Base-by-base conservation (phyloP, 345 rosid genomes). In the Lenwebbia sp. region DNA sequence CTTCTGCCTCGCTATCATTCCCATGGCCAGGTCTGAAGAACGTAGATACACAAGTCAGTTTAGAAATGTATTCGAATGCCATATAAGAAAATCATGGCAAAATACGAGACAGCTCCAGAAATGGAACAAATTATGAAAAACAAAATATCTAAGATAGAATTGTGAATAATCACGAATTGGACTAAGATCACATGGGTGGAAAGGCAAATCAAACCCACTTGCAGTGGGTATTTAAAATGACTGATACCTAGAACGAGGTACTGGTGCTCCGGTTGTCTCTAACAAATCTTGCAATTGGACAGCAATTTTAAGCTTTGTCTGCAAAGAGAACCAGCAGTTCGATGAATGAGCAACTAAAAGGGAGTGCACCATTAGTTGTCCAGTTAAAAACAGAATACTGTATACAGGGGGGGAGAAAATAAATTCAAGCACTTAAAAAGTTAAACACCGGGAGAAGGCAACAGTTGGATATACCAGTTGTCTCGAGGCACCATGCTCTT, bases 401-500 rank as follows among this genome's bases (percentile, higher is more conserved):
- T 37, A 19, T 37, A 70, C 47, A 10, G n/a, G 1, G 26, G 81
- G 4, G 81, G 12, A 70, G 26, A 70, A 65, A 19, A 70, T 70
- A 37, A 70, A 70, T 37, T 37, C 47, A 70, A 33, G 81, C 14
- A 10, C 47, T 70, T 23, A 19, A 65, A 65, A 30, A 17, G 44
- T 33, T 30, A 33, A 62, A 70, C 47, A 70, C 26, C 0, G 2
- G 0, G 0, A 37, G 47, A 70, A 70, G 81, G 81, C 81, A 70
- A 70, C 26, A 21, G 10, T 70, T 21, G 26, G 81, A 19, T 37
- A 19, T 70, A 70, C 81, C 81, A 70, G 25, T 70, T 70, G 26
- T 70, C 81, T 37, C 47, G 2, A 70, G 81, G 90, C 98, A 97
- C 99, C 99, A 97, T 76, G 94, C 99, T 86, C 98, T 90, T 85